Evolutionary conservation across 1,284 basidiomycete species (phyloP).

Genomic region (Testicularia cyperi): DNA sequence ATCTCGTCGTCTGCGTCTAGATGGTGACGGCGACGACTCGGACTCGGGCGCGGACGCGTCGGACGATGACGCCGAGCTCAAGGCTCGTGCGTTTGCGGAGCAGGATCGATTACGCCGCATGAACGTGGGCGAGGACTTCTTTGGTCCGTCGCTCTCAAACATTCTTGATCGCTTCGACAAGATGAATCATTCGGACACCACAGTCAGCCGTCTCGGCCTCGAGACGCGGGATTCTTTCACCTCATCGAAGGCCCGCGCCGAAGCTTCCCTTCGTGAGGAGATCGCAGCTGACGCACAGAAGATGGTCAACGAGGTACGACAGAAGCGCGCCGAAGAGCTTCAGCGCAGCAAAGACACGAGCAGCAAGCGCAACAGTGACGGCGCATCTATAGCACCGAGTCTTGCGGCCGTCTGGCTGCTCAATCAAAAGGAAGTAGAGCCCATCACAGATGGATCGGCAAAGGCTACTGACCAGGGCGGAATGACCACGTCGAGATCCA

Average conservation of each 20-base stretch:
- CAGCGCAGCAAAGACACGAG: constrained; percentile 2
- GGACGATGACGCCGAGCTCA: constrained; percentile 46
- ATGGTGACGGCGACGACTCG: constrained; percentile 25
- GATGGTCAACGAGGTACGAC: constrained; percentile 40
- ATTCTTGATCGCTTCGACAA: constrained; percentile 44
- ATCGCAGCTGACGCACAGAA: constrained; percentile 27
- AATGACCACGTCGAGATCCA: no score
- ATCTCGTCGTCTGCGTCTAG: constrained; percentile 9
- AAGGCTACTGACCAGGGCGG: no score
- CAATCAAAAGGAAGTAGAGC: constrained; percentile 18
- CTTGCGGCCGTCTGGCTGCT: constrained; percentile 51
- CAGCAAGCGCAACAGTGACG: constrained; percentile 31
- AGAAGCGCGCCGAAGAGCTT: constrained; percentile 28
- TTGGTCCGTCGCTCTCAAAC: constrained; percentile 38
- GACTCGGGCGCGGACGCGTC: constrained; percentile 35
- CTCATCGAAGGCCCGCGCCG: neutral
- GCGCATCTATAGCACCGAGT: constrained; percentile 43
- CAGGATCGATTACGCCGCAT: constrained; percentile 50
- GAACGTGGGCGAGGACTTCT: constrained; percentile 56
- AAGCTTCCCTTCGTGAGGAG: constrained; percentile 1
- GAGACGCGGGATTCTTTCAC: constrained; percentile 1
- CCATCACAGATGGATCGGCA: constrained; percentile 7
- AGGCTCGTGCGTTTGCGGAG: constrained; percentile 39
- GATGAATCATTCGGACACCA: constrained; percentile 30
- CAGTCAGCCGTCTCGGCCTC: constrained; percentile 19